Evolutionary conservation across 495 filamentous ascomycete species (phyloP).

Genomic region (Letharia lupina): DNA sequence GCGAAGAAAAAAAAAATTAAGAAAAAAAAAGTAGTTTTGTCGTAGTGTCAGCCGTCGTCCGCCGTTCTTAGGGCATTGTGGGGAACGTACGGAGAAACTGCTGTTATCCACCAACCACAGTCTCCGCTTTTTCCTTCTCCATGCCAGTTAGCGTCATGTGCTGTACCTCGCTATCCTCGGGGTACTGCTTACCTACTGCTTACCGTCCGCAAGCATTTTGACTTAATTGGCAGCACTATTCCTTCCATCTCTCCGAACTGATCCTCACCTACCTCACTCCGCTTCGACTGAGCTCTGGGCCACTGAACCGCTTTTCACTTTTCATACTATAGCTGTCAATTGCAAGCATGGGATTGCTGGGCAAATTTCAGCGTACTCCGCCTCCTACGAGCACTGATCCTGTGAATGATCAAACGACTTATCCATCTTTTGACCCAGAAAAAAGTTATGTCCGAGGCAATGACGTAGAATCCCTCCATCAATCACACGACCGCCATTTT

Average conservation of each 20-base stretch:
- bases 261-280: too few species aligned
- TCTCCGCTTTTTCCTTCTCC: too few species aligned
- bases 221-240: neutral
- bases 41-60: too few species aligned
- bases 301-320: neutral
- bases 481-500: conserved; percentile 25
- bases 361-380: conserved; percentile 8
- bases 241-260: neutral
- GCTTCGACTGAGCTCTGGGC: neutral
- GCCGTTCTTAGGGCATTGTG: too few species aligned
- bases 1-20: too few species aligned
- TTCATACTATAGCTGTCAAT: neutral
- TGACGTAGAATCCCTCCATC: conserved; percentile 6
- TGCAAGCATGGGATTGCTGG: conserved; percentile 19
- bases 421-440: conserved; percentile 10
- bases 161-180: too few species aligned
- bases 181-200: too few species aligned
- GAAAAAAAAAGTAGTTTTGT: too few species aligned
- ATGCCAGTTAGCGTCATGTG: too few species aligned
- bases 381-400: conserved; percentile 21
- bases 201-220: too few species aligned
- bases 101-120: too few species aligned
- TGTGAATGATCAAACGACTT: conserved; percentile 4
- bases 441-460: conserved; percentile 4
- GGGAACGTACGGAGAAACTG: too few species aligned